Base-by-base conservation (phyloP, 805 yeast genomes). In the Candida railenensis region DNA sequence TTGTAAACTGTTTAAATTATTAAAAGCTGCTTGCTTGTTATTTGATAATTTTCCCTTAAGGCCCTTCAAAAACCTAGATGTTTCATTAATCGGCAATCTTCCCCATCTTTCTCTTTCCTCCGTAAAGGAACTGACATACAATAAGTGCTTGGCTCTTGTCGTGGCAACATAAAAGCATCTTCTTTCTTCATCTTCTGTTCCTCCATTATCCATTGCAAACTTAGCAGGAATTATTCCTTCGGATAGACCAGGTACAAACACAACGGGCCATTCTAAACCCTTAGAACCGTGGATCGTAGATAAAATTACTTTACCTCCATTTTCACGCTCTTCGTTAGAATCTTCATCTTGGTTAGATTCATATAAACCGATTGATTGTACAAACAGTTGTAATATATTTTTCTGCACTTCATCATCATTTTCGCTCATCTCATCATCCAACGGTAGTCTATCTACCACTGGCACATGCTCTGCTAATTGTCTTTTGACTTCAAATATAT, bases 251-350 rank as follows among this genome's bases (percentile, higher is more conserved):
- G 95, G 89, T 11, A 89, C 78, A 58, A 89, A 88, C 0, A 92
- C 97, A 12, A 88, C 80, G 0, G 96, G 92, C 97, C 98, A 92
- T 61, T 92, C 99, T 2, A 91, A 71, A 1, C 99, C 99, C 61
- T 92, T 92, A 1, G 97, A 82, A 0, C 90, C 89, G 61, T 92
- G 99, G 11, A 92, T 85, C 0, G 98, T 94, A 0, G 96, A 85
- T 0, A 92, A 45, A 3, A 74, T 65, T 43, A 56, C 69, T 3
- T 32, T 22, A 15, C 45, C 47, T n/a, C 18, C 22, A 2, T 44
- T 45, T 11, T 19, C 32, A 1, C 46, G 37, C 4, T 51, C 52
- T 15, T 48, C 49, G 14, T 52, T 55, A 15, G 57, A 58, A 4
- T 51, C 54, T 2, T 62, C 68, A 12, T 54, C 52, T 1, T 54